Evolutionary conservation across 2,329 filamentous ascomycete genomes (phyloP).

Genomic region (Fusarium subglutinans): DNA sequence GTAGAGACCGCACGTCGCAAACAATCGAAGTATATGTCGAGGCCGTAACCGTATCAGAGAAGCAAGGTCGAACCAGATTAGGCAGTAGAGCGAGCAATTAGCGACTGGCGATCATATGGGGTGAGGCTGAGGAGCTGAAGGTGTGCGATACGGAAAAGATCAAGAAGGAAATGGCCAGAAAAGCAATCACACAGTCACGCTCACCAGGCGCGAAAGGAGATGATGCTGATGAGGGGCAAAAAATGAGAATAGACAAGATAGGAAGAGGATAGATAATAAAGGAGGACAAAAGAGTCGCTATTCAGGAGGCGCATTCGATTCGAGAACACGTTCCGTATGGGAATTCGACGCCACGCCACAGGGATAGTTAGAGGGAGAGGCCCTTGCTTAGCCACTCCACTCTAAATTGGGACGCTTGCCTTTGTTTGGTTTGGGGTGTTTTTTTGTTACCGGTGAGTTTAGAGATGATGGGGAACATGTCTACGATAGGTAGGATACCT

Average conservation of each 20-base stretch:
- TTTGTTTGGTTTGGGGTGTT: slow-evolving; percentile 8
- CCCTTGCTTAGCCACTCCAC: slow-evolving; percentile 32
- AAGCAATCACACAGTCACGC: slow-evolving; percentile 25
- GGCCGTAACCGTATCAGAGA: background rate
- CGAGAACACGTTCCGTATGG: slow-evolving; percentile 35
- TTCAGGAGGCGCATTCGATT: slow-evolving; percentile 37
- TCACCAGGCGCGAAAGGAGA: slow-evolving; percentile 32
- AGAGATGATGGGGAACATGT: background rate
- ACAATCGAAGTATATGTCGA: background rate
- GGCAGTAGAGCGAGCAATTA: slow-evolving; percentile 19
- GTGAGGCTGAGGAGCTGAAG: slow-evolving; percentile 6
- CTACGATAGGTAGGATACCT: background rate
- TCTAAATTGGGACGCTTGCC: slow-evolving; percentile 12
- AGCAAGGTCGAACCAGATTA: slow-evolving; percentile 13
- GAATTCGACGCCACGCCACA: slow-evolving; percentile 30
- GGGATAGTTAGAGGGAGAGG: background rate
- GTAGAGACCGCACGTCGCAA: background rate
- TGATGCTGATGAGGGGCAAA: slow-evolving; percentile 23
- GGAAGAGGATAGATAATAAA: slow-evolving; percentile 13
- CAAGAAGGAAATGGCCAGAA: slow-evolving; percentile 13
- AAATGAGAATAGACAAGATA: slow-evolving; percentile 14
- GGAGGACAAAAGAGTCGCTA: slow-evolving; percentile 11
- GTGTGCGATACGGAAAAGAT: slow-evolving; percentile 14
- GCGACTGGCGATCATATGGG: slow-evolving; percentile 31
- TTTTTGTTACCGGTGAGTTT: slow-evolving; percentile 1